Evolutionary conservation across 345 rosid species (phyloP), one percentile per base, ranked within the genome.

Genomic region (Eucalyptus polybractea): DNA sequence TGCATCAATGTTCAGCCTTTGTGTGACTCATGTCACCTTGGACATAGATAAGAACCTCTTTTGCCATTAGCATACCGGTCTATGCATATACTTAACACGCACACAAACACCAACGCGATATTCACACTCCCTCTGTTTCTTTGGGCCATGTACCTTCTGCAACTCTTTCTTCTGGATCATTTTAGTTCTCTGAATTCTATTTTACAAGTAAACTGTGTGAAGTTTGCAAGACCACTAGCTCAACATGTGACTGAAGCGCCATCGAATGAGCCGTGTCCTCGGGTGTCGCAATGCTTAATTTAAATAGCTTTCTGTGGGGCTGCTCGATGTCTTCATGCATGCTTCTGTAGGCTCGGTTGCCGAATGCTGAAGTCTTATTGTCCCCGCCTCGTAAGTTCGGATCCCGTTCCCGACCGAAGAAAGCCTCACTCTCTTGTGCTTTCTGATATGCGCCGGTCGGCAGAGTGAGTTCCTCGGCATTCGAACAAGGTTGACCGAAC

Each of bases 231-330:
- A 76, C 44, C 47, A 40, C 85, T 42, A 92, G 89, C 95, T 90
- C 94, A 88, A 87, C 87, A 87, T 91, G 95, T 93, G 96, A 94
- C 95, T 90, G 93, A 87, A 87, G 96, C 93, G 95, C 95, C 95
- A 94, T 94, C 94, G 87, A 76, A 86, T 85, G 93, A 94, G 94
- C 92, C 72, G 8, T 86, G 40, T 62, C 40, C 86, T 42, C 15
- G 2, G 47, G 3, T 76, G 47, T 76, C 2, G 47, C 2, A 19
- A 76, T 22, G 8, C 47, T 40, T 76, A 76, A 40, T 76, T 19
- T 21, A 40, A 12, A 11, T 76, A 21, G 85, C 21, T 11, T 19
- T 90, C 54, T 81, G 6, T 47, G 33, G 37, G 47, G 49, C 89
- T 51, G 87, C 51, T 50, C 25, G 33, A 80, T 31, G 13, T 44